Percentiles rank a stretch among this genome's conserved stretches.
Evolutionary conservation across 257 asterid genomes (phyloP).

Genomic region (Mentha longifolia): DNA sequence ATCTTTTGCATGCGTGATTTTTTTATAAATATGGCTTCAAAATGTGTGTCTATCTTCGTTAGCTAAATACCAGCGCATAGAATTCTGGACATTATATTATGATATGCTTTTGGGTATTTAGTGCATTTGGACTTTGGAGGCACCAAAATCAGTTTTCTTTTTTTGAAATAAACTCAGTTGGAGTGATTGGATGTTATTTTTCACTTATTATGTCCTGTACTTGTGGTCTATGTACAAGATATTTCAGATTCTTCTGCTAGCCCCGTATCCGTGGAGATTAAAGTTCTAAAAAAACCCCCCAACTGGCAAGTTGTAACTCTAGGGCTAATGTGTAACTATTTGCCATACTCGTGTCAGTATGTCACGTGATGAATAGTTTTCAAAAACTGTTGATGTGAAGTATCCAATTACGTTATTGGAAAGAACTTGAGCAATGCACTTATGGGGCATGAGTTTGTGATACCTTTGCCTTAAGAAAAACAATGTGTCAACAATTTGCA

Average conservation of each 20-base stretch:
- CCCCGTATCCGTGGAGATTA: too few relatives aligned
- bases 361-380: too few relatives aligned
- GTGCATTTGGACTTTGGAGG: constrained; percentile 1
- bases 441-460: neutral
- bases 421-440: too few relatives aligned
- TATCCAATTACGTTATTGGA: too few relatives aligned
- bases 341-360: too few relatives aligned
- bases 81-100: neutral
- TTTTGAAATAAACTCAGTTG: neutral
- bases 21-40: neutral
- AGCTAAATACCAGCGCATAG: neutral
- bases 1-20: constrained; percentile 12
- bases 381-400: too few relatives aligned
- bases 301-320: neutral
- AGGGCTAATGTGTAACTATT: too few relatives aligned
- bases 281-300: neutral
- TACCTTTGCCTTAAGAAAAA: neutral
- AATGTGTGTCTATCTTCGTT: neutral
- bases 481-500: neutral
- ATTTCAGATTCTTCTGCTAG: neutral
- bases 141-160: neutral
- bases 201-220: neutral
- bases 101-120: neutral
- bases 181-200: neutral
- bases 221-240: neutral